Conservation (phyloP, 768 basidiomycete genomes). For the Fibroporia radiculosa region DNA sequence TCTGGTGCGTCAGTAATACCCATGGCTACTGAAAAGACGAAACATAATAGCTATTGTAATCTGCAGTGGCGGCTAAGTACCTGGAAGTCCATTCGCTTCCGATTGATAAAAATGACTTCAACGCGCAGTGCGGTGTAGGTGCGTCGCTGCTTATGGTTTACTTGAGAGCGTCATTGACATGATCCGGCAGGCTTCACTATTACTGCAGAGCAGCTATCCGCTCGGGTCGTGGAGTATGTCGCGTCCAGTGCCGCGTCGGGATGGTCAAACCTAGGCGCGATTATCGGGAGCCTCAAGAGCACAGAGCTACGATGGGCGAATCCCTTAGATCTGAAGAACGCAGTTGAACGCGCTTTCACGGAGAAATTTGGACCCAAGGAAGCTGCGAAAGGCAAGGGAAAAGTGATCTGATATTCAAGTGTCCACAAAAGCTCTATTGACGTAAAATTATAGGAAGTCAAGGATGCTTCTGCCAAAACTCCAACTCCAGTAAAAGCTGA, state of each 20-base stretch:
- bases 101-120: conserved; percentile 62
- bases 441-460: too few relatives aligned
- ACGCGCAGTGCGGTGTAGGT: conserved; percentile 85
- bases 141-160: conserved; percentile 20
- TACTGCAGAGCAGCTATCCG: conserved; percentile 53
- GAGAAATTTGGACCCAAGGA: conserved; percentile 71
- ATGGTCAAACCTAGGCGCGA: conserved; percentile 70
- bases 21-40: neutral
- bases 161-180: neutral
- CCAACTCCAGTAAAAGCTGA: conserved; percentile 29
- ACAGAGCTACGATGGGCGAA: conserved; percentile 74
- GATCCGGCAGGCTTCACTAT: conserved; percentile 64
- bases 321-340: conserved; percentile 77
- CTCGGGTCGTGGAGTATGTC: conserved; percentile 50
- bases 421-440: too few relatives aligned
- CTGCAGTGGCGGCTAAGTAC: conserved; percentile 74
- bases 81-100: conserved; percentile 53
- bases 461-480: conserved; percentile 27
- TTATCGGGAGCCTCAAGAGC: conserved; percentile 55
- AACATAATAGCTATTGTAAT: too few relatives aligned
- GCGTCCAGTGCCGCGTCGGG: conserved; percentile 46
- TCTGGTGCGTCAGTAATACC: conserved; percentile 54
- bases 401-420: conserved; percentile 34
- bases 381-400: conserved; percentile 53
- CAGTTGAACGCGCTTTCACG: conserved; percentile 62